Base-by-base conservation (phyloP, 1,139 yeast species). In the Casaregolazyma suthepensis region DNA sequence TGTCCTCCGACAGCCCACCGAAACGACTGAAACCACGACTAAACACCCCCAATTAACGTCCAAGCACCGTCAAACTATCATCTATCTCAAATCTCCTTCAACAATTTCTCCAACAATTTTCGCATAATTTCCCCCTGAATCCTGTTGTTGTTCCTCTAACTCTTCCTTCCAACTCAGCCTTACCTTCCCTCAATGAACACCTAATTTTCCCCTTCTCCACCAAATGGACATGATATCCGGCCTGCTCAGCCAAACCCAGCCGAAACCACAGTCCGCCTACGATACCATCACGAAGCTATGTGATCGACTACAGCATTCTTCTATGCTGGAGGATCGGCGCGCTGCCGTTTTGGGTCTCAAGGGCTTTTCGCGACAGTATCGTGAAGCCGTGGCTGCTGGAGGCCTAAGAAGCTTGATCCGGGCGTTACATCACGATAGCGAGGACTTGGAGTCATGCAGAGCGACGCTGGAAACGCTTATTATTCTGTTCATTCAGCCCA, bases 311-410 rank as follows among this genome's bases (percentile, higher is more conserved):
- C 83, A 84, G 53, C 91, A 93, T 71, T 84, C 98, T 4, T 85
- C 87, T 1, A 71, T 87, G 60, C 76, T 94, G 1, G 83, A 88
- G 43, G 99, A 94, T 69, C 76, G 98, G 59, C 75, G 96, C 53
- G 93, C 97, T 0, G 98, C 99, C 0, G 87, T 93, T 2, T 75
- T 93, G 48, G 94, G 96, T 0, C 74, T 94, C 59, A 91, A 93
- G 66, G 89, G 96, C 48, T 91, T 91, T 67, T 83, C 95, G 58
- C 75, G 98, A 56, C 91, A 89, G 64, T 89, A 86, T 67, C 75
- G 99, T 61, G 99, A 94, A 68, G 73, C 84, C 2, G 98, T 94
- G 2, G 90, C 93, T 48, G 96, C 96, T 45, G 82, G 86, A 57
- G 98, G 96, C 1, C 74, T 93, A 45, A 77, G 91, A 57, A 90